These are phyloP conservation scores for Fusarium luffae DNA, from an alignment of 2,329 filamentous ascomycete genomes.

Conservation along the genomic window DNA sequence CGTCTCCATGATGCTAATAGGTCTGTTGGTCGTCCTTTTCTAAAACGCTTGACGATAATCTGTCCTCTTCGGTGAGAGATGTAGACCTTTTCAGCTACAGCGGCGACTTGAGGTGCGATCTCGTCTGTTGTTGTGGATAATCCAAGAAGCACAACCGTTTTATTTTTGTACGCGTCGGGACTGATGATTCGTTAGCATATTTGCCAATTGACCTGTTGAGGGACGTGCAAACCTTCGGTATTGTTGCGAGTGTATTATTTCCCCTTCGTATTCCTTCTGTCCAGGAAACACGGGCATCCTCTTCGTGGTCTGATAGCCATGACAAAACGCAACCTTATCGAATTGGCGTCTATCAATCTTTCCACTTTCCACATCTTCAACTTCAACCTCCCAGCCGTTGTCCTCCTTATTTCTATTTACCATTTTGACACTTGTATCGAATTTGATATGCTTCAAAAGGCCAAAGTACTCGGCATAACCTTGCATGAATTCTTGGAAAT, in stretches of 20 bases:
- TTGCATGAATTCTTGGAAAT: slow-evolving; percentile 34
- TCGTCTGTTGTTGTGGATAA: slow-evolving; percentile 19
- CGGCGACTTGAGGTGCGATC: slow-evolving; percentile 1
- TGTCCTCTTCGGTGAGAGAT: slow-evolving; percentile 25
- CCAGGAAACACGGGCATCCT: slow-evolving; percentile 20
- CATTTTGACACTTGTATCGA: slow-evolving; percentile 1
- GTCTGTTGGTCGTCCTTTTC: slow-evolving; percentile 13
- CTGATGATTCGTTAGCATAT: neutral
- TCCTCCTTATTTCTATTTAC: slow-evolving; percentile 5
- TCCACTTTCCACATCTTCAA: neutral
- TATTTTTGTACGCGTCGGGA: neutral
- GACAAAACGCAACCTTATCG: slow-evolving; percentile 29
- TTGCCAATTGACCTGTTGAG: rapidly evolving
- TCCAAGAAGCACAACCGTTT: slow-evolving; percentile 20
- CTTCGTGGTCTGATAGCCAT: slow-evolving; percentile 22
- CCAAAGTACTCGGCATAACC: slow-evolving; percentile 16
- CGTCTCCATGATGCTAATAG: slow-evolving; percentile 21
- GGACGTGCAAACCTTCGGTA: slow-evolving; percentile 3
- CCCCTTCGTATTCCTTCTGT: neutral
- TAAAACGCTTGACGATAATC: slow-evolving; percentile 9
- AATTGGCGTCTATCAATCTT: neutral
- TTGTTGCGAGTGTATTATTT: slow-evolving; percentile 25
- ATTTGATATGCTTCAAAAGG: neutral
- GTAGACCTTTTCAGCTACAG: slow-evolving; percentile 16
- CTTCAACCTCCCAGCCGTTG: slow-evolving; percentile 1